Evolutionary conservation across 305 asterid genomes (phyloP).

Genomic region (Lippia alba): DNA sequence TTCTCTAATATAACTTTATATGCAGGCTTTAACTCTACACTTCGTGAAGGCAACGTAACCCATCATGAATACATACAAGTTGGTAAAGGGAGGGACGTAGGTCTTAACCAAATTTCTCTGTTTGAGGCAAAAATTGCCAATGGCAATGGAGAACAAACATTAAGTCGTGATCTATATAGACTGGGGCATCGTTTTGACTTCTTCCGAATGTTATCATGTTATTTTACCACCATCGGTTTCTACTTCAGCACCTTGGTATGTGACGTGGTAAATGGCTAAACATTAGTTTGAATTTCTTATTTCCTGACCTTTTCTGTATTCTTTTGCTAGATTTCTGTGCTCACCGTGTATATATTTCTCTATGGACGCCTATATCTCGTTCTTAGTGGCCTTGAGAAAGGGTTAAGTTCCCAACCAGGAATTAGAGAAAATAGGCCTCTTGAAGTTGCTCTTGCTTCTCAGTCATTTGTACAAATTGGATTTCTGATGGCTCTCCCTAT

Average conservation of each 20-base stretch:
- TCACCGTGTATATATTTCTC: constrained; percentile 88
- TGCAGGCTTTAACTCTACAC: constrained; percentile 94
- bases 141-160: constrained; percentile 96
- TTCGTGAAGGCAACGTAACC: constrained; percentile 95
- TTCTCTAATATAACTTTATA: constrained; percentile 1
- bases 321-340: constrained; percentile 80
- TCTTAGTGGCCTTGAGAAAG: constrained; percentile 92
- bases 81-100: constrained; percentile 97
- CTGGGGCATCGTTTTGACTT: constrained; percentile 98
- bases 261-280: constrained; percentile 12
- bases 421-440: constrained; percentile 69
- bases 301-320: constrained; percentile 35
- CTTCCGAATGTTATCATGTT: constrained; percentile 89
- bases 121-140: constrained; percentile 96
- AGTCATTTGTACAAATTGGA: constrained; percentile 91
- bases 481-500: constrained; percentile 92
- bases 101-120: constrained; percentile 92
- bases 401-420: constrained; percentile 62
- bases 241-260: constrained; percentile 91
- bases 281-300: constrained; percentile 9
- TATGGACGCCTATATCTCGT: constrained; percentile 94
- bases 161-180: constrained; percentile 90
- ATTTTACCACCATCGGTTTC: constrained; percentile 92
- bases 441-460: constrained; percentile 91
- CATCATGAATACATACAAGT: constrained; percentile 98